Percentiles rank a stretch among this genome's conserved stretches.
Evolutionary conservation across 1,284 basidiomycete genomes (phyloP).

Genomic region (Pterulicium gracile): DNA sequence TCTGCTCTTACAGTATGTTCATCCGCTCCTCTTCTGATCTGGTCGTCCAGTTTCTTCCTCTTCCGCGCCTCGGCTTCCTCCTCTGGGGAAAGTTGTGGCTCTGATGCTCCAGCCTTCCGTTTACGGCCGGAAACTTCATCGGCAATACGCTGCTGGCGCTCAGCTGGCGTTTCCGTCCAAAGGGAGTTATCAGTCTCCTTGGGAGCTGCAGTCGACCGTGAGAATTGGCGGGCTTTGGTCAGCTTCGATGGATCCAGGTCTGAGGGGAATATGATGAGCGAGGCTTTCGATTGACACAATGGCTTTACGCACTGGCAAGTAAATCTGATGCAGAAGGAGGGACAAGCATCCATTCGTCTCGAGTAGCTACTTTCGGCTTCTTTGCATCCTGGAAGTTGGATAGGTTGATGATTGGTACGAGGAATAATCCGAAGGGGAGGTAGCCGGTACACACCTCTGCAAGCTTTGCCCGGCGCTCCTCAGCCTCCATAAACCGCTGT

Average conservation of each 20-base stretch:
- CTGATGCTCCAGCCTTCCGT: slow-evolving; percentile 50
- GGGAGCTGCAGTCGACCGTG: slow-evolving; percentile 41
- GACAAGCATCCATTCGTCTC: slow-evolving; percentile 94
- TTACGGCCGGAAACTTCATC: slow-evolving; percentile 84
- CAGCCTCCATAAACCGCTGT: slow-evolving; percentile 69
- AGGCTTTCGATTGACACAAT: slow-evolving; percentile 2
- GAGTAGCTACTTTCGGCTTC: slow-evolving; percentile 63
- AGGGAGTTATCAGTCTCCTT: slow-evolving; percentile 45
- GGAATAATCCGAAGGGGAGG: slow-evolving; percentile 3
- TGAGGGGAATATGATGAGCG: slow-evolving; percentile 13
- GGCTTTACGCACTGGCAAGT: slow-evolving; percentile 48
- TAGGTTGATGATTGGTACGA: neutral
- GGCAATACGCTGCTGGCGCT: slow-evolving; percentile 72
- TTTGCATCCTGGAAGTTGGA: slow-evolving; percentile 42
- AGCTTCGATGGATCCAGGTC: slow-evolving; percentile 64
- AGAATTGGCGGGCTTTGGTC: slow-evolving; percentile 62
- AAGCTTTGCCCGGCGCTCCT: slow-evolving; percentile 60
- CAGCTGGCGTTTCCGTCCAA: slow-evolving; percentile 91
- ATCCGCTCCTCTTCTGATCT: slow-evolving; percentile 60
- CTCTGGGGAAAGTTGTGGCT: slow-evolving; percentile 28
- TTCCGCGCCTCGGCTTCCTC: slow-evolving; percentile 29
- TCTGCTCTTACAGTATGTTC: slow-evolving; percentile 71
- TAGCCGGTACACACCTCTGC: slow-evolving; percentile 37
- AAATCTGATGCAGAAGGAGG: slow-evolving; percentile 76
- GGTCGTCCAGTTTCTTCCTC: slow-evolving; percentile 50